Conservation (phyloP, 495 filamentous ascomycete genomes). For the Hypoxylon cercidicola region DNA sequence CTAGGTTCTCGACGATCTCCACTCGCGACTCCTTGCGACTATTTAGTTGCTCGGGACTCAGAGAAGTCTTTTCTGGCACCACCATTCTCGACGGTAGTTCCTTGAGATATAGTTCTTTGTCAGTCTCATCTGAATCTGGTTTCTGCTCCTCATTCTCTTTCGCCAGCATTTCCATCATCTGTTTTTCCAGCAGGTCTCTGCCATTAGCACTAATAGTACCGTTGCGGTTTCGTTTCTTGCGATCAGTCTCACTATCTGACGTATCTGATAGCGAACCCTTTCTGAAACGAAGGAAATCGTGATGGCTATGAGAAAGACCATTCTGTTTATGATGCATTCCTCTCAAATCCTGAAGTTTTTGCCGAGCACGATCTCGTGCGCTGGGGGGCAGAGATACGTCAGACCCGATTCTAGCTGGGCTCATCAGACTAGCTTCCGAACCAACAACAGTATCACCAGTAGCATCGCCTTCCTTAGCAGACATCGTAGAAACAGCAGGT, state of each 20-base stretch:
- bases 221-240: conserved; percentile 48
- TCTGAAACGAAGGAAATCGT: conserved; percentile 52
- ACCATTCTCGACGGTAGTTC: conserved; percentile 39
- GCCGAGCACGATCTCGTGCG: conserved; percentile 57
- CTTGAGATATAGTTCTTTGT: conserved; percentile 44
- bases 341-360: conserved; percentile 61
- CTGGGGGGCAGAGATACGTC: conserved; percentile 43
- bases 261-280: conserved; percentile 57
- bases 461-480: conserved; percentile 22
- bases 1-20: conserved; percentile 48
- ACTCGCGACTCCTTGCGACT: conserved; percentile 46
- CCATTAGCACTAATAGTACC: conserved; percentile 53
- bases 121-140: conserved; percentile 43
- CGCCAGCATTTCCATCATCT: conserved; percentile 72
- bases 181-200: conserved; percentile 70
- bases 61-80: conserved; percentile 48
- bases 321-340: conserved; percentile 58
- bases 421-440: conserved; percentile 40
- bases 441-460: conserved; percentile 24
- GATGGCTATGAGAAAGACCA: conserved; percentile 50
- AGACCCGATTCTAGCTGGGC: conserved; percentile 43
- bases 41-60: conserved; percentile 33
- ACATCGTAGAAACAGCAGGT: conserved; percentile 12
- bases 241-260: conserved; percentile 59
- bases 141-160: conserved; percentile 57